phyloP scores from a whole-genome alignment of 2,329 filamentous ascomycete species.

The Trichoderma citrinoviride region DNA sequence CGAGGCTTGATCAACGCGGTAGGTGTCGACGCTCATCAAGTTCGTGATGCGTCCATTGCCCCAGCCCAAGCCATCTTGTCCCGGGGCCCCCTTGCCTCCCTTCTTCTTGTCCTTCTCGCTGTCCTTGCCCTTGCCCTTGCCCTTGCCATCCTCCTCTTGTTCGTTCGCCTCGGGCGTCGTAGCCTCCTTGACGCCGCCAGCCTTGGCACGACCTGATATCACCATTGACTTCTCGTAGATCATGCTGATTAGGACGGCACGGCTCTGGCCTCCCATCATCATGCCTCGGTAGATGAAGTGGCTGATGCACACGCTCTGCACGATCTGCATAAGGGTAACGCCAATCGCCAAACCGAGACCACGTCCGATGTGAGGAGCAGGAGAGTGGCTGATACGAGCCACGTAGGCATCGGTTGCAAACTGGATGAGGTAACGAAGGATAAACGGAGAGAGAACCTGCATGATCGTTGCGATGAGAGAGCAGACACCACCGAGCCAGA shows the following conservation, averaged over 20 bases:
- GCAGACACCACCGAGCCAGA: slow-evolving; percentile 78
- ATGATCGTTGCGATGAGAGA: slow-evolving; percentile 70
- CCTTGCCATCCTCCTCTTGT: slow-evolving; percentile 46
- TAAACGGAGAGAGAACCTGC: slow-evolving; percentile 81
- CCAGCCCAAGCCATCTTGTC: slow-evolving; percentile 70
- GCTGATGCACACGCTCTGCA: slow-evolving; percentile 77
- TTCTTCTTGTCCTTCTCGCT: slow-evolving; percentile 38
- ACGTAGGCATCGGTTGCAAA: slow-evolving; percentile 79
- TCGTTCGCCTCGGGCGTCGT: slow-evolving; percentile 40
- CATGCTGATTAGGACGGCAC: slow-evolving; percentile 77
- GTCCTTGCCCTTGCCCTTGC: slow-evolving; percentile 33
- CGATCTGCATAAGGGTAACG: slow-evolving; percentile 79
- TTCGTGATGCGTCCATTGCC: slow-evolving; percentile 89
- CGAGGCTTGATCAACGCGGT: slow-evolving; percentile 83
- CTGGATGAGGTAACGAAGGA: slow-evolving; percentile 79
- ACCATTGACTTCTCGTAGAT: slow-evolving; percentile 94
- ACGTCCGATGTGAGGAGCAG: slow-evolving; percentile 65
- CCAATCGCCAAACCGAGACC: slow-evolving; percentile 83
- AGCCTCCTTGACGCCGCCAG: slow-evolving; percentile 59
- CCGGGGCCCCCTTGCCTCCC: slow-evolving; percentile 39
- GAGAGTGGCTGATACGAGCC: slow-evolving; percentile 50
- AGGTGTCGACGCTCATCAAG: slow-evolving; percentile 92
- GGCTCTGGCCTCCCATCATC: slow-evolving; percentile 80
- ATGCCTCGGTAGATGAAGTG: slow-evolving; percentile 93
- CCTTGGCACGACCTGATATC: slow-evolving; percentile 82